phyloP scores from a whole-genome alignment of 805 yeast species.

The Metschnikowia similis region DNA sequence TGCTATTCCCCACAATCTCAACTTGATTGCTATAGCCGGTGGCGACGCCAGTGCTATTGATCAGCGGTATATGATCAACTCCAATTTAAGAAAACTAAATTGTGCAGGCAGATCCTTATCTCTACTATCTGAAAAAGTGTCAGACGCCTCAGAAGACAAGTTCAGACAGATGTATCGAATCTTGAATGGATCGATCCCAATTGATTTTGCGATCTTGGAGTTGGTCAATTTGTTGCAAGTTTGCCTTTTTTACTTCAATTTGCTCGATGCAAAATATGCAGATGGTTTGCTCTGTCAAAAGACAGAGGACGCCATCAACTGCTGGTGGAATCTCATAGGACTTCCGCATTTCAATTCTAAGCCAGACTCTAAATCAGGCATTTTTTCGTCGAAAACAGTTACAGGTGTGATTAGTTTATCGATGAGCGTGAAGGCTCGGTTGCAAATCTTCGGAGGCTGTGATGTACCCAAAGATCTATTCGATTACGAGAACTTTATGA shows the following conservation, averaged over 20 bases:
- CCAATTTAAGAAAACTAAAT: slow-evolving; percentile 67
- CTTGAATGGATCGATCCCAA: slow-evolving; percentile 45
- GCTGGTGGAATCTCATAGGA: slow-evolving; percentile 85
- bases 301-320: slow-evolving; percentile 64
- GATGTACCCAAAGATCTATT: slow-evolving; percentile 81
- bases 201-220: slow-evolving; percentile 66
- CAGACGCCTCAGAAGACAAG: slow-evolving; percentile 77
- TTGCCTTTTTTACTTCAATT: slow-evolving; percentile 69
- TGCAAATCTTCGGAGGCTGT: slow-evolving; percentile 30
- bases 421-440: slow-evolving; percentile 62
- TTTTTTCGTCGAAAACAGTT: slow-evolving; percentile 62
- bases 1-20: slow-evolving; percentile 68
- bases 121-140: slow-evolving; percentile 56
- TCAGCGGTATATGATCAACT: slow-evolving; percentile 63
- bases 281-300: slow-evolving; percentile 83
- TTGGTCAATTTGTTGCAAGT: slow-evolving; percentile 72
- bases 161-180: slow-evolving; percentile 72
- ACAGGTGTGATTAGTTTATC: slow-evolving; percentile 79
- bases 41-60: slow-evolving; percentile 53
- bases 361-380: slow-evolving; percentile 48
- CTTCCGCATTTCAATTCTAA: slow-evolving; percentile 39
- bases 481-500: slow-evolving; percentile 64
- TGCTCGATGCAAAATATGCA: slow-evolving; percentile 62
- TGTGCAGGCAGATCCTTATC: slow-evolving; percentile 87
- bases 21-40: slow-evolving; percentile 63